Conservation (phyloP, 2,329 filamentous ascomycete genomes). For the Aurifilum marmelostoma region DNA sequence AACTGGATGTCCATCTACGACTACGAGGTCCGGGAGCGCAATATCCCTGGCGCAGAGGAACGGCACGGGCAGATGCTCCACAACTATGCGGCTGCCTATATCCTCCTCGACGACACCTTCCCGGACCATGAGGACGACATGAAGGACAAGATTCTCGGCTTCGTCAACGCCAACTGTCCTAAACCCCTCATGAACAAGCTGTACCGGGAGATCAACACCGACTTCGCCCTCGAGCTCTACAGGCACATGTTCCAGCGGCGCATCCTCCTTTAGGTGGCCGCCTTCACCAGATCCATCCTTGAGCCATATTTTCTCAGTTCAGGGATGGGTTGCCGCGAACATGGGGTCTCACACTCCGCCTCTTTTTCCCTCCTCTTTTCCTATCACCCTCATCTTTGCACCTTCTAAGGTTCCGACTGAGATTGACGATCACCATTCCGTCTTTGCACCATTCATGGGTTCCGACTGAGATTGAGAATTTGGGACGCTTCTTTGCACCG, state of each 20-base stretch:
- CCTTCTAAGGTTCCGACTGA: neutral
- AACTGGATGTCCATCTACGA: neutral
- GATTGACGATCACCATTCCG: neutral
- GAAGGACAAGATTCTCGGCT: neutral
- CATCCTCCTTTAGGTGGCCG: neutral
- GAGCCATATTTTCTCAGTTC: neutral
- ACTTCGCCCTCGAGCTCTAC: neutral
- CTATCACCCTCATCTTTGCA: neutral
- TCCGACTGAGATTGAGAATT: neutral
- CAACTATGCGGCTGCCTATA: constrained; percentile 11
- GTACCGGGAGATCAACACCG: neutral
- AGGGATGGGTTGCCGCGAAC: neutral
- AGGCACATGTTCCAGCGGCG: neutral
- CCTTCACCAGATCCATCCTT: neutral
- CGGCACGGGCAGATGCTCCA: constrained; percentile 12
- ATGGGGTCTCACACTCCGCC: neutral
- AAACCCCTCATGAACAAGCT: constrained; percentile 5
- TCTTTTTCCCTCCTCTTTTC: neutral
- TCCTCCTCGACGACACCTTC: neutral
- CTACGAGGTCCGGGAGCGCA: constrained; percentile 7
- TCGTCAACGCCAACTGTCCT: constrained; percentile 4
- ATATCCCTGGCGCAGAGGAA: neutral
- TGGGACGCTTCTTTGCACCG: neutral
- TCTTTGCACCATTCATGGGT: neutral
- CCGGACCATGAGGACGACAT: neutral